Conservation (phyloP, 805 yeast genomes). For the Candida silvicultrix region DNA sequence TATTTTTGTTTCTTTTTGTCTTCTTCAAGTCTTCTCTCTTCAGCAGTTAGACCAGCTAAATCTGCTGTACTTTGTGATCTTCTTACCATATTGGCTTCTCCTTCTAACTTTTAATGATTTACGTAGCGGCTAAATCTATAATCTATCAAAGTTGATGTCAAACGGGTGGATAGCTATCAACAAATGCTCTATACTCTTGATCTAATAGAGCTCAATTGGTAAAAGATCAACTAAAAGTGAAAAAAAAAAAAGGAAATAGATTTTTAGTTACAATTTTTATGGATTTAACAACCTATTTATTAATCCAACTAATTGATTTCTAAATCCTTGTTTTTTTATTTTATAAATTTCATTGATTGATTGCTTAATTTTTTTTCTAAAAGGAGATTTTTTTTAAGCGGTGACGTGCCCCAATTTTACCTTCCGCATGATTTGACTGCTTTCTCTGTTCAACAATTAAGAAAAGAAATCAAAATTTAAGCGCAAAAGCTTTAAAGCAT, state of each 20-base stretch:
- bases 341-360: not conserved
- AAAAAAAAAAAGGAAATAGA: not conserved
- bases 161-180: not conserved
- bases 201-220: not conserved
- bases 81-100: conserved; percentile 2
- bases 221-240: not conserved
- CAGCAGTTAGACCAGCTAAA: conserved; percentile 23
- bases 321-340: not conserved
- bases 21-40: conserved; percentile 30
- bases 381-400: not conserved
- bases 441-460: not conserved
- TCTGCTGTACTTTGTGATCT: conserved; percentile 19
- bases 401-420: not conserved
- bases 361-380: not conserved
- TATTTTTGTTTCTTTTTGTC: conserved; percentile 36
- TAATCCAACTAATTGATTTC: not conserved
- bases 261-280: too few relatives aligned
- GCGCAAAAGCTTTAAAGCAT: not conserved
- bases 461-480: too few relatives aligned
- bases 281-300: not conserved
- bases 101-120: too few relatives aligned
- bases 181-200: not conserved
- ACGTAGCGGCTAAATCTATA: not conserved
- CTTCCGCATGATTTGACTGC: not conserved
- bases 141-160: not conserved